phyloP scores from a whole-genome alignment of 1,139 yeast genomes.

The Suhomyces guaymorum region DNA sequence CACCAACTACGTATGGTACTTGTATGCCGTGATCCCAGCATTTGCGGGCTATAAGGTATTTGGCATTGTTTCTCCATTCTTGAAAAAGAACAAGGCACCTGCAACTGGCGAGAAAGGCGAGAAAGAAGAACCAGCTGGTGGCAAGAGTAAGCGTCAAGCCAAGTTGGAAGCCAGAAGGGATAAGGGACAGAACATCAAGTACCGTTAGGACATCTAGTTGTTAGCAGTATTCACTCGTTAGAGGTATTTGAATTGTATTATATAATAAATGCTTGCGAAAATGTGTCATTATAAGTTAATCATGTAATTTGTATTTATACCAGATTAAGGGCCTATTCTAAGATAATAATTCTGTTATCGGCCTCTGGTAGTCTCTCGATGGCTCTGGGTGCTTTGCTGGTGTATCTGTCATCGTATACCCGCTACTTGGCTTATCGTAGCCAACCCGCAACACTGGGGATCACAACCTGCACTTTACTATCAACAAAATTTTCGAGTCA shows the following conservation, averaged over 20 bases:
- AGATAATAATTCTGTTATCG: no score
- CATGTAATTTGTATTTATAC: no score
- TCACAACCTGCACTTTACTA: slow-evolving; percentile 6
- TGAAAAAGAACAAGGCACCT: slow-evolving; percentile 17
- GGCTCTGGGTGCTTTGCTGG: neutral
- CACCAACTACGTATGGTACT: slow-evolving; percentile 61
- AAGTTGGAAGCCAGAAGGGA: slow-evolving; percentile 49
- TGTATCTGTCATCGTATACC: no score
- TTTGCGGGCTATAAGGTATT: slow-evolving; percentile 59
- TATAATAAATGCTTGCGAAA: no score
- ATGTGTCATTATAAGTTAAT: no score
- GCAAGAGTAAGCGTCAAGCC: slow-evolving; percentile 50
- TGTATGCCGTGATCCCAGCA: slow-evolving; percentile 47
- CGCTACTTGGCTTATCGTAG: no score
- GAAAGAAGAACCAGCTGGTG: slow-evolving; percentile 14
- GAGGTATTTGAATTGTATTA: no score
- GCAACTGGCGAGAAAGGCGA: slow-evolving; percentile 14
- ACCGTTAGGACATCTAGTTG: slow-evolving; percentile 10
- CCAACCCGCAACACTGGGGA: neutral
- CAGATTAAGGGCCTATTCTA: no score
- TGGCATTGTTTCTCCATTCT: slow-evolving; percentile 25
- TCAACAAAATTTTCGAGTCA: slow-evolving; percentile 7
- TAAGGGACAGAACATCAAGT: slow-evolving; percentile 33
- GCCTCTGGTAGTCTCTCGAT: no score
- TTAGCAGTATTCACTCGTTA: no score